Conservation (phyloP, 176 grass and related monocot genomes). For the Rhynchospora breviuscula region DNA sequence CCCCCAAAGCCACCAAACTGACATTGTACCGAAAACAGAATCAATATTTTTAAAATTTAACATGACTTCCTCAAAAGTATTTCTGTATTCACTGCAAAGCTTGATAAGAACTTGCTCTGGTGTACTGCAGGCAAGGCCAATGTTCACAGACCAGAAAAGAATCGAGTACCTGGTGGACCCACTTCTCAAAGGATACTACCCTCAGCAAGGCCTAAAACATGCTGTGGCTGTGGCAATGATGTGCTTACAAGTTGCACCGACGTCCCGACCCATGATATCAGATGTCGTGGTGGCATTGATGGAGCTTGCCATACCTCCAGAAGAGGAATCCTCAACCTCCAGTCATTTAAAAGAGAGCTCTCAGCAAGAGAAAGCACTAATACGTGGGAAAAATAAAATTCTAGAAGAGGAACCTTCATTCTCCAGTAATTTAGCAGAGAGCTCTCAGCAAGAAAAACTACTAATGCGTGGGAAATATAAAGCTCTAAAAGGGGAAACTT, state of each 20-base stretch:
- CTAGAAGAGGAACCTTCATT: too few species aligned
- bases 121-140: slow-evolving; percentile 52
- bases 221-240: slow-evolving; percentile 68
- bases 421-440: too few species aligned
- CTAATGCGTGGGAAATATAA: background rate
- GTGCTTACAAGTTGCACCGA: slow-evolving; percentile 78
- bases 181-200: slow-evolving; percentile 55
- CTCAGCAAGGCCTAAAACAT: slow-evolving; percentile 55
- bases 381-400: background rate
- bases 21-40: too few species aligned
- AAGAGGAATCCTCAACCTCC: slow-evolving; percentile 23
- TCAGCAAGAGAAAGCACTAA: slow-evolving; percentile 1
- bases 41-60: too few species aligned
- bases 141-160: slow-evolving; percentile 57
- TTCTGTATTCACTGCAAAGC: background rate
- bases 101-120: slow-evolving; percentile 29
- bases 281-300: slow-evolving; percentile 63
- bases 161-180: slow-evolving; percentile 63
- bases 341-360: background rate
- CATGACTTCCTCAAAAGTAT: background rate
- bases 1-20: background rate
- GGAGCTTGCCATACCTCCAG: slow-evolving; percentile 38
- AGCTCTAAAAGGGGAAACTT: too few species aligned
- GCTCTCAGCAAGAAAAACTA: too few species aligned
- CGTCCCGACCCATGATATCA: slow-evolving; percentile 58